Conservation (phyloP, 345 rosid species). For the Linum usitatissimum region DNA sequence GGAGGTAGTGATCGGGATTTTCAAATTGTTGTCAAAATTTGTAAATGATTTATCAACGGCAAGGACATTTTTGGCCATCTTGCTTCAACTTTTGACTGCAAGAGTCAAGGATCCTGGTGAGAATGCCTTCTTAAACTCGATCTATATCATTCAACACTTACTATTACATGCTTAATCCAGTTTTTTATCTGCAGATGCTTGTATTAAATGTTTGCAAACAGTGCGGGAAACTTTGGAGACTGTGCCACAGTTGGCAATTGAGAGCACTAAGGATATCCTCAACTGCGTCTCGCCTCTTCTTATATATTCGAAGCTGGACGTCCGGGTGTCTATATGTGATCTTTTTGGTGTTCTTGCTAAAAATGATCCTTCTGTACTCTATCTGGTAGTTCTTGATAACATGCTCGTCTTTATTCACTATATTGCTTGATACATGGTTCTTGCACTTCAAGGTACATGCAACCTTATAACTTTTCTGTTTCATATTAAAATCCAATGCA, state of each 20-base stretch:
- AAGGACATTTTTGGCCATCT: conserved; percentile 51
- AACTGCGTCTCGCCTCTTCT: conserved; percentile 56
- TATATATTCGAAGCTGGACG: conserved; percentile 42
- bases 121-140: neutral
- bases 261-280: conserved; percentile 35
- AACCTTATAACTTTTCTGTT: conserved; percentile 4
- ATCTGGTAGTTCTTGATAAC: conserved; percentile 40
- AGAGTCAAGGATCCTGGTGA: conserved; percentile 52
- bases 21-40: conserved; percentile 54
- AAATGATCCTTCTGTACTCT: conserved; percentile 49
- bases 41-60: conserved; percentile 39
- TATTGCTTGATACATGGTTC: conserved; percentile 8
- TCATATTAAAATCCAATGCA: conserved; percentile 27
- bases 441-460: conserved; percentile 5
- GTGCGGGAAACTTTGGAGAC: conserved; percentile 48
- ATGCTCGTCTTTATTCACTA: conserved; percentile 3
- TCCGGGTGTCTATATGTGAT: conserved; percentile 54
- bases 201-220: conserved; percentile 42
- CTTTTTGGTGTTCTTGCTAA: conserved; percentile 60
- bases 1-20: conserved; percentile 48
- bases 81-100: conserved; percentile 52
- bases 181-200: conserved; percentile 39
- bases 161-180: conserved; percentile 1
- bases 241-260: conserved; percentile 37
- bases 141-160: neutral